Percentiles rank a stretch among this genome's conserved stretches.
Evolutionary conservation across 2,329 filamentous ascomycete genomes (phyloP).

Genomic region (Purpureocillium takamizusanense): DNA sequence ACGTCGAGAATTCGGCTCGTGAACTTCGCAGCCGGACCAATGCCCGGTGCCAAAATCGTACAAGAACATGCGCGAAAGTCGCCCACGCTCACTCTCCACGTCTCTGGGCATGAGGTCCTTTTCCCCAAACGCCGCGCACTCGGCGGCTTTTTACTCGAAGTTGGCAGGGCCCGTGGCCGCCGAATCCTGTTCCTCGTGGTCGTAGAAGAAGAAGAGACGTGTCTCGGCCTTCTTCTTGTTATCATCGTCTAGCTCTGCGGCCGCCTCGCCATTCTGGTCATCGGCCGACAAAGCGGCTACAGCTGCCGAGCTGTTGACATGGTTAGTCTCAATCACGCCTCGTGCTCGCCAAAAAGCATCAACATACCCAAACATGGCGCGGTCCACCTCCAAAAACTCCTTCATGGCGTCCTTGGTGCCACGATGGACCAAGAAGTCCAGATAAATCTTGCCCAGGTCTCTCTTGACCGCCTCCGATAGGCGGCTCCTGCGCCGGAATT

Average conservation of each 20-base stretch:
- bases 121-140: not conserved
- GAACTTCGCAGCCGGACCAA: too few relatives aligned
- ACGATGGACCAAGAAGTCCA: constrained; percentile 74
- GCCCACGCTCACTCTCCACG: not conserved
- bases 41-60: too few relatives aligned
- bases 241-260: constrained; percentile 40
- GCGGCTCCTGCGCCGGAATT: constrained; percentile 64
- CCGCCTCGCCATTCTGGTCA: constrained; percentile 31
- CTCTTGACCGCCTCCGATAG: constrained; percentile 60
- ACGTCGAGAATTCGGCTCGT: too few relatives aligned
- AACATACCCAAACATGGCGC: constrained; percentile 74
- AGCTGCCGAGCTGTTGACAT: constrained; percentile 11
- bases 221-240: constrained; percentile 42
- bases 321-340: constrained; percentile 1
- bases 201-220: constrained; percentile 41
- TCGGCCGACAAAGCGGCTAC: constrained; percentile 10
- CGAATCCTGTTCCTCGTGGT: constrained; percentile 36
- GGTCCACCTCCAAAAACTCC: constrained; percentile 74
- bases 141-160: constrained; percentile 32
- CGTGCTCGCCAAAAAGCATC: not conserved
- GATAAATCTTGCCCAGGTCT: constrained; percentile 69
- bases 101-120: not conserved
- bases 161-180: constrained; percentile 39
- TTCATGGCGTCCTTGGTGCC: constrained; percentile 78
- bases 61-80: constrained; percentile 1